These are phyloP conservation scores for Trifolium fragiferum DNA, from an alignment of 306 rosid species.

Conservation along the genomic window DNA sequence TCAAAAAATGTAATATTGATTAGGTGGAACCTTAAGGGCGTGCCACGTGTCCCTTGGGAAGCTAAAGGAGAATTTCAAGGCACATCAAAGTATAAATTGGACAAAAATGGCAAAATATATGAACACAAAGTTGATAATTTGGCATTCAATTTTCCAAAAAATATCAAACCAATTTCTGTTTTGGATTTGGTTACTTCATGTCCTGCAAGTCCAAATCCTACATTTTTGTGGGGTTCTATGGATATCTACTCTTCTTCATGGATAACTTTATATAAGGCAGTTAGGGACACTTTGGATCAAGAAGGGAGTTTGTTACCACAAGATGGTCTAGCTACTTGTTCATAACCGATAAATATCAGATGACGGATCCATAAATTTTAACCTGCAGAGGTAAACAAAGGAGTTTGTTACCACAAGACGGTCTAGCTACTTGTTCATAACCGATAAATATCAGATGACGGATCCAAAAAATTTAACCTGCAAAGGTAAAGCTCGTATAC, in stretches of 20 bases:
- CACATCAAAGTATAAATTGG: constrained; percentile 86
- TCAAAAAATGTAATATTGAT: constrained; percentile 84
- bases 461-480: not conserved
- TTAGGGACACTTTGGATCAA: constrained; percentile 64
- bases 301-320: constrained; percentile 63
- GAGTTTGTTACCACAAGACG: constrained; percentile 66
- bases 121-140: constrained; percentile 92
- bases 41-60: constrained; percentile 96
- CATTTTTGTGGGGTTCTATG: constrained; percentile 72
- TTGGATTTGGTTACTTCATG: constrained; percentile 85
- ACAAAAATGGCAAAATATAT: constrained; percentile 82
- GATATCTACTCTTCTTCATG: constrained; percentile 75
- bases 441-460: not conserved
- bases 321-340: constrained; percentile 75
- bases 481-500: not conserved
- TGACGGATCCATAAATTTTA: not conserved
- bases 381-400: not conserved
- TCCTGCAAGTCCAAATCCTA: constrained; percentile 89
- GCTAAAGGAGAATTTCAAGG: constrained; percentile 90
- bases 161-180: constrained; percentile 71
- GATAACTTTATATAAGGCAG: constrained; percentile 76
- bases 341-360: constrained; percentile 45
- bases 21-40: constrained; percentile 89
- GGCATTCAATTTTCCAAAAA: constrained; percentile 83
- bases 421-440: constrained; percentile 75